Base-by-base conservation (phyloP, 2,329 filamentous ascomycete species). In the Aspergillus novofumigatus region DNA sequence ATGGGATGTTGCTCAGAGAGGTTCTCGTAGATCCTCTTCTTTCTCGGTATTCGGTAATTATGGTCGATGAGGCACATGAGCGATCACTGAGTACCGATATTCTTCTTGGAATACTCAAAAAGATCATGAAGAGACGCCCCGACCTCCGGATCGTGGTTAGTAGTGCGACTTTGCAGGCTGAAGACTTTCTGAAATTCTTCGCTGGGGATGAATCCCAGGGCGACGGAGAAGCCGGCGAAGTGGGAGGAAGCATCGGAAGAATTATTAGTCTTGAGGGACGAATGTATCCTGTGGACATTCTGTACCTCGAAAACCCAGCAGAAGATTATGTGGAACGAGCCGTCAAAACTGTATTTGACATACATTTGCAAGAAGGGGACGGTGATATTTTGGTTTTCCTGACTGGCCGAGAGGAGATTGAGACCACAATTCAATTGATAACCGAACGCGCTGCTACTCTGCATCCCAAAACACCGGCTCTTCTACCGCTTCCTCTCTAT, bases 1-100 rank as follows among this genome's bases (percentile, higher is more conserved):
- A 99, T 76, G 93, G 93, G 0, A 80, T 99, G 51, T 82, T 99
- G 32, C 85, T 99, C 53, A 82, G 93, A 67, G 94, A 99, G 75
- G 94, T 93, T 28, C 82, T 99, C 4, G 90, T 97, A 3, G 94
- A 99, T 73, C 94, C 94, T 11, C 77, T 97, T 3, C 77, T 99
- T 38, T 94, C 90, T 21, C 84, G 91, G 10, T 99, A 99, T 72
- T 95, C 92, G 0, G 89, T 96, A 48, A 91, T 99, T 66, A 97
- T 99, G 91, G 89, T 99, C 7, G 94, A 99, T 70, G 93, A 97
- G 75, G 94, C 93, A 6, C 94, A 99, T 70, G 93, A 97, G 75
- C 83, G 94, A 54, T 96, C 92, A 51, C 83, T 97, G 58, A 95
- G 91, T 72, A 96, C 92, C 0, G 94, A 99, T 69, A 85, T 99